Conservation (phyloP, 495 filamentous ascomycete species). For the Letharia lupina region DNA sequence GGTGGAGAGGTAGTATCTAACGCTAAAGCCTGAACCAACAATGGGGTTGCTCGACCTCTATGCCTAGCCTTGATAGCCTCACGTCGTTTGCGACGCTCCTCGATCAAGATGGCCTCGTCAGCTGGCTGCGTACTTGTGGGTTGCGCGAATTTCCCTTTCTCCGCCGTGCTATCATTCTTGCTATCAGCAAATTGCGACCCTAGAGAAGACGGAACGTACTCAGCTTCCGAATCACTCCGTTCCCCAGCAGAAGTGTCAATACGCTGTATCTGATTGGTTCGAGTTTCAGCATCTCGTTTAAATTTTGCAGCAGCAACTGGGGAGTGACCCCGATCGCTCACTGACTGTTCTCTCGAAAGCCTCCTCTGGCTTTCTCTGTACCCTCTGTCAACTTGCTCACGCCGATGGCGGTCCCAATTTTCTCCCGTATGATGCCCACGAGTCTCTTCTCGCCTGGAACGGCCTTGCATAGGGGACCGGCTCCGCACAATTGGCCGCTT, state of each 20-base stretch:
- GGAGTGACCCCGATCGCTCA: conserved; percentile 57
- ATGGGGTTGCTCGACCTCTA: conserved; percentile 59
- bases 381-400: conserved; percentile 9
- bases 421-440: background rate
- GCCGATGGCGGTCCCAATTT: conserved; percentile 2
- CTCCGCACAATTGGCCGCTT: conserved; percentile 63
- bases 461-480: conserved; percentile 43
- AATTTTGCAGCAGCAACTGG: conserved; percentile 46
- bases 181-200: background rate
- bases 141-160: conserved; percentile 28
- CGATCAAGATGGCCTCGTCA: conserved; percentile 72
- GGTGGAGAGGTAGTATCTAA: conserved; percentile 49
- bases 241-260: conserved; percentile 22
- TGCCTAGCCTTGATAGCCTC: conserved; percentile 86
- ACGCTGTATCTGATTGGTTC: conserved; percentile 52
- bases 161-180: conserved; percentile 18
- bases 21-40: conserved; percentile 70
- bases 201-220: conserved; percentile 34
- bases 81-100: conserved; percentile 76
- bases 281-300: conserved; percentile 59
- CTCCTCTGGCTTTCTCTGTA: conserved; percentile 27
- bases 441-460: background rate
- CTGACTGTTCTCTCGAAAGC: conserved; percentile 50
- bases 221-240: conserved; percentile 27
- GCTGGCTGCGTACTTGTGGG: conserved; percentile 38